phyloP scores from a whole-genome alignment of 2,329 filamentous ascomycete species.

The Ophiostoma sp. region DNA sequence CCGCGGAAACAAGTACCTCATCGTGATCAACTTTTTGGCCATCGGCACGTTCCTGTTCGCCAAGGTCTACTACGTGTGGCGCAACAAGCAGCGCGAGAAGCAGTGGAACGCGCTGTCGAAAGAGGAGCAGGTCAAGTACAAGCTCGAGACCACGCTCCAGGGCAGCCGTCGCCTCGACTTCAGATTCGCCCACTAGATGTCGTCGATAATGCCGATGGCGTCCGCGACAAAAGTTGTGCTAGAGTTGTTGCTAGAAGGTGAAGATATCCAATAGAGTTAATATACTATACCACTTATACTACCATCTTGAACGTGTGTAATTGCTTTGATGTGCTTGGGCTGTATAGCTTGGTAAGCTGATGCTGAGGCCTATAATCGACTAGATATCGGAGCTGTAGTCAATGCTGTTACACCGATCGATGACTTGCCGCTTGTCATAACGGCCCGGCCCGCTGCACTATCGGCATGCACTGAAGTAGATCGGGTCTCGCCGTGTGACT shows the following conservation, averaged over 20 bases:
- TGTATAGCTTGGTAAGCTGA: too few relatives aligned
- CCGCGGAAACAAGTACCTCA: conserved; percentile 38
- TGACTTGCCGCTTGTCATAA: not conserved
- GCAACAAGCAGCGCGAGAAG: conserved; percentile 45
- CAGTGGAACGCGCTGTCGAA: conserved; percentile 46
- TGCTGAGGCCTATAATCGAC: not conserved
- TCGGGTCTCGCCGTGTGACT: not conserved
- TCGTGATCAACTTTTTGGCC: conserved; percentile 38
- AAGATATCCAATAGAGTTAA: not conserved
- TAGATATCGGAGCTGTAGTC: not conserved
- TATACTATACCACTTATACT: not conserved
- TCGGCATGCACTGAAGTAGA: not conserved
- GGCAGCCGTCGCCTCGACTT: conserved; percentile 44
- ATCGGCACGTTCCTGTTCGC: conserved; percentile 32
- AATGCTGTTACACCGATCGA: not conserved
- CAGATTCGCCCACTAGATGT: conserved; percentile 30
- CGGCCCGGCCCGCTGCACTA: not conserved
- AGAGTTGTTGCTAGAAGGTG: not conserved
- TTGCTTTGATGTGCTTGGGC: too few relatives aligned
- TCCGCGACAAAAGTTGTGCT: too few relatives aligned
- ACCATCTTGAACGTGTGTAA: too few relatives aligned
- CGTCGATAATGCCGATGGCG: too few relatives aligned
- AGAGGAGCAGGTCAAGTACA: conserved; percentile 47
- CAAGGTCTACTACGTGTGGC: conserved; percentile 44
- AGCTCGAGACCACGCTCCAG: conserved; percentile 39